Evolutionary conservation across 192 early-diverging fungal genomes (phyloP).

Genomic region (Linnemannia elongata): DNA sequence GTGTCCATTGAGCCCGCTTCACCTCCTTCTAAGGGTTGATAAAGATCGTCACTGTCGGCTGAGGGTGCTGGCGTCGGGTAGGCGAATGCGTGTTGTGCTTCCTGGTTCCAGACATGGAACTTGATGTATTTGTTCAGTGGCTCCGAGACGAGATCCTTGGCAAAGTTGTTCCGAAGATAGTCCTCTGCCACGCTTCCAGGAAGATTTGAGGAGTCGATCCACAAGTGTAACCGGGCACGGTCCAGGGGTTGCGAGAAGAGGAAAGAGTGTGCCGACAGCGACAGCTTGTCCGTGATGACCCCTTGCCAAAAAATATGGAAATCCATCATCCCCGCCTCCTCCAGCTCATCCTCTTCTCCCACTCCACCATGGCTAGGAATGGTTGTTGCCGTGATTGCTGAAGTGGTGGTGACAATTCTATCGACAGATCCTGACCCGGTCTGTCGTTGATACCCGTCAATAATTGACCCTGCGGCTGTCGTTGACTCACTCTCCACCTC

Average conservation of each 20-base stretch:
- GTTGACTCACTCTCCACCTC: neutral
- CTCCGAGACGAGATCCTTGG: conserved; percentile 19
- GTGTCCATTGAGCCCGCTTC: neutral
- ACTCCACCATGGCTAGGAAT: neutral
- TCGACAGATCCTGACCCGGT: neutral
- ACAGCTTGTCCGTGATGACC: conserved; percentile 47
- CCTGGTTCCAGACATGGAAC: conserved; percentile 42
- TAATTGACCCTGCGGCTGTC: neutral
- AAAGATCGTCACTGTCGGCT: neutral
- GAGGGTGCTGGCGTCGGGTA: neutral
- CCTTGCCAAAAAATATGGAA: conserved; percentile 59
- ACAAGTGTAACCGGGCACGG: conserved; percentile 36
- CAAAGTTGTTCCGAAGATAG: conserved; percentile 25
- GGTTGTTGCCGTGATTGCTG: conserved; percentile 2
- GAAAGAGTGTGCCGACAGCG: conserved; percentile 35
- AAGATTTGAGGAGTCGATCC: conserved; percentile 50
- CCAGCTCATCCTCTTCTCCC: neutral
- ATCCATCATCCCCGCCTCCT: conserved; percentile 20
- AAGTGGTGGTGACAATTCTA: neutral
- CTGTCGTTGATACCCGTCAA: neutral
- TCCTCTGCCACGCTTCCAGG: conserved; percentile 41
- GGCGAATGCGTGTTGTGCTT: conserved; percentile 17
- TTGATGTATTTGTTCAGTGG: conserved; percentile 23
- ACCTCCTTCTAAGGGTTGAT: neutral
- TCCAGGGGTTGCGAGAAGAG: conserved; percentile 54